Evolutionary conservation across 768 basidiomycete genomes (phyloP).

Genomic region (Brasilioporus rufonigricans): DNA sequence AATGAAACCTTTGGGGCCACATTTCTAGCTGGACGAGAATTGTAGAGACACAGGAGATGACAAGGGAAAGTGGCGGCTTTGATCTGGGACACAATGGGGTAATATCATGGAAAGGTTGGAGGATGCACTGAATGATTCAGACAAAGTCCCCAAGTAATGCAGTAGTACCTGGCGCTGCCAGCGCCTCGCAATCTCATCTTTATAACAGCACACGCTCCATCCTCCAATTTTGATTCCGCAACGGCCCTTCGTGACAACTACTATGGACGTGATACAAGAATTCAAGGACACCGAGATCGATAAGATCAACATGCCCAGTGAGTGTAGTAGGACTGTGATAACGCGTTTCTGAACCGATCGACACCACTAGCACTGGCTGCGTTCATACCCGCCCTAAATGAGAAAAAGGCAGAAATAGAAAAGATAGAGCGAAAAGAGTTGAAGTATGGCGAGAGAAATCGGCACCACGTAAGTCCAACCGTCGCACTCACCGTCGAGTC

Average conservation of each 20-base stretch:
- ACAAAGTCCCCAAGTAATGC: too few relatives aligned
- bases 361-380: slow-evolving; percentile 41
- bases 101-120: too few relatives aligned
- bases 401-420: slow-evolving; percentile 45
- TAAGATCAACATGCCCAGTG: slow-evolving; percentile 36
- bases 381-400: slow-evolving; percentile 50
- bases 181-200: too few relatives aligned
- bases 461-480: slow-evolving; percentile 36
- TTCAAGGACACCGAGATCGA: slow-evolving; percentile 31
- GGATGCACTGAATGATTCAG: too few relatives aligned
- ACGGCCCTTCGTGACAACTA: background rate
- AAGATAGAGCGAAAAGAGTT: slow-evolving; percentile 52
- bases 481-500: background rate
- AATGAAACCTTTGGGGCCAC: too few relatives aligned
- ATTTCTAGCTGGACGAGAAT: too few relatives aligned
- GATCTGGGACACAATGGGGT: too few relatives aligned
- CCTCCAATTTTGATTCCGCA: too few relatives aligned
- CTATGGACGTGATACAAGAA: slow-evolving; percentile 38
- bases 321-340: slow-evolving; percentile 4
- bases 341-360: background rate
- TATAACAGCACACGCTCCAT: too few relatives aligned
- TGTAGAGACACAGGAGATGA: too few relatives aligned
- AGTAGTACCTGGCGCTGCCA: too few relatives aligned
- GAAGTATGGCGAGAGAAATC: slow-evolving; percentile 45
- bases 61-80: too few relatives aligned